These are phyloP conservation scores for Metarhizium humberi DNA, from an alignment of 2,329 filamentous ascomycete genomes.

Conservation along the genomic window DNA sequence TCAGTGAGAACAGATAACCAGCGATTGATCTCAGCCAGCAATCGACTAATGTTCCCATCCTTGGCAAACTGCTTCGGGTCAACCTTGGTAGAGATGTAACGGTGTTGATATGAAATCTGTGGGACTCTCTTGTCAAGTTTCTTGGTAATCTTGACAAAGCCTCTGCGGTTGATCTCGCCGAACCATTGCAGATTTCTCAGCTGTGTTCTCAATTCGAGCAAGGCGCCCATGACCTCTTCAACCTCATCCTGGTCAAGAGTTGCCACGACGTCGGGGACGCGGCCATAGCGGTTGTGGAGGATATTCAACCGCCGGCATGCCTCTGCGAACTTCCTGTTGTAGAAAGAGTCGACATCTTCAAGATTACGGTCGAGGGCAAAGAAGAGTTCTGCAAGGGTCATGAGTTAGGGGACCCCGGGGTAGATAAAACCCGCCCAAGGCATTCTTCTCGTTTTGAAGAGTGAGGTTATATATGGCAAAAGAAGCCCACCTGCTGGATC, in stretches of 20 bases:
- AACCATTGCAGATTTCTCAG: constrained; percentile 95
- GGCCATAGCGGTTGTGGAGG: constrained; percentile 79
- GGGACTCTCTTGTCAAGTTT: constrained; percentile 95
- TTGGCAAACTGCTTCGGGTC: constrained; percentile 82
- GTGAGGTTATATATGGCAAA: constrained; percentile 11
- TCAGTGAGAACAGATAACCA: constrained; percentile 82
- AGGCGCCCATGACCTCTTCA: constrained; percentile 81
- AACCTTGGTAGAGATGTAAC: constrained; percentile 85
- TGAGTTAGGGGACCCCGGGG: constrained; percentile 22
- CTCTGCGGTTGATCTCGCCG: constrained; percentile 88
- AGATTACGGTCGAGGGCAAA: constrained; percentile 94
- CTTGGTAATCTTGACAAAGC: constrained; percentile 98
- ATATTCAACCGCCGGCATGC: constrained; percentile 75
- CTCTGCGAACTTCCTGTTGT: constrained; percentile 90
- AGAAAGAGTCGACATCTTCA: constrained; percentile 93
- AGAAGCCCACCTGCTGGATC: constrained; percentile 78
- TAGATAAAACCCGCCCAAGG: constrained; percentile 12
- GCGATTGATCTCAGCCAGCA: constrained; percentile 65
- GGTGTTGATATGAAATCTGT: constrained; percentile 65
- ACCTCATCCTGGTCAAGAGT: constrained; percentile 79
- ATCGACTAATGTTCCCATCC: constrained; percentile 41
- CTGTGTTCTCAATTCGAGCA: constrained; percentile 81
- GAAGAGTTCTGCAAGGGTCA: constrained; percentile 68
- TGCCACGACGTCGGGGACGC: constrained; percentile 57
- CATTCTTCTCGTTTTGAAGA: constrained; percentile 9